These are phyloP conservation scores for Phaeomoniella chlamydospora DNA, from an alignment of 2,329 filamentous ascomycete genomes.

Conservation along the genomic window DNA sequence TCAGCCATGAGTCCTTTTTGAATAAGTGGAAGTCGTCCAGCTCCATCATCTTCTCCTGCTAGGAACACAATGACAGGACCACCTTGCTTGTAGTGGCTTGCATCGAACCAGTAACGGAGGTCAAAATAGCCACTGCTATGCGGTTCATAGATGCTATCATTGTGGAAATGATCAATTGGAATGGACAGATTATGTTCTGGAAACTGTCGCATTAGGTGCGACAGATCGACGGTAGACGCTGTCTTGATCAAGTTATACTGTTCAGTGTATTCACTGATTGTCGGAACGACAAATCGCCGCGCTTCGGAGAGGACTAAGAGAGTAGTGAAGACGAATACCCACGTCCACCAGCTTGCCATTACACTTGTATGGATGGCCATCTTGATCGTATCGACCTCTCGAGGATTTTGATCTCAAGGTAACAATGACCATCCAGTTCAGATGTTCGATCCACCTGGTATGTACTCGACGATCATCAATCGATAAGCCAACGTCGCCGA, in stretches of 20 bases:
- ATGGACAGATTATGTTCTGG: constrained; percentile 37
- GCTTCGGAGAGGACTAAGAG: too few species aligned
- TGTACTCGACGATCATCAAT: too few species aligned
- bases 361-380: too few species aligned
- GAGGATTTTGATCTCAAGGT: too few species aligned
- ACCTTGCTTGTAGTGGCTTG: constrained; percentile 57
- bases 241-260: not conserved
- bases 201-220: constrained; percentile 19
- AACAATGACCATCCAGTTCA: too few species aligned
- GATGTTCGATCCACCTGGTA: too few species aligned
- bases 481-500: too few species aligned
- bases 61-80: constrained; percentile 70
- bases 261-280: not conserved
- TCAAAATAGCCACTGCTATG: constrained; percentile 55
- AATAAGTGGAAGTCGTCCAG: constrained; percentile 51
- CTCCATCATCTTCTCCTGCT: constrained; percentile 53
- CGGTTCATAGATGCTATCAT: constrained; percentile 62
- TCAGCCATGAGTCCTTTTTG: constrained; percentile 65
- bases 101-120: constrained; percentile 74
- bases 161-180: constrained; percentile 70
- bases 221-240: not conserved
- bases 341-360: too few species aligned
- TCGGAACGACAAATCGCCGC: not conserved
- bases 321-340: too few species aligned
- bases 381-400: too few species aligned